Evolutionary conservation across 768 basidiomycete genomes (phyloP).

Genomic region (Boletus bicolor): DNA sequence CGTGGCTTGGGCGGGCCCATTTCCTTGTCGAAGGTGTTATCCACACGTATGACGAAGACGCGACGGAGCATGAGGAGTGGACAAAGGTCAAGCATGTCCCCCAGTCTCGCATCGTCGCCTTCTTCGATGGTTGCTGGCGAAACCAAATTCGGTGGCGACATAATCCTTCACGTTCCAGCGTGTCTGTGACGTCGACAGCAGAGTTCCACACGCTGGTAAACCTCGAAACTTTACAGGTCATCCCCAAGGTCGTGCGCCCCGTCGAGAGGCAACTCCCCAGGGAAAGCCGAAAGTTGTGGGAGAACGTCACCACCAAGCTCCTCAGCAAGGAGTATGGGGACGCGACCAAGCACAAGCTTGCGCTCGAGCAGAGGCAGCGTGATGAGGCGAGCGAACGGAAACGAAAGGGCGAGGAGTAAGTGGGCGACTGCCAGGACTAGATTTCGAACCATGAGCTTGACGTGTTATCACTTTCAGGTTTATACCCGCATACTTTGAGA

Average conservation of each 20-base stretch:
- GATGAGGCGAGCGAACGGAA: conserved; percentile 87
- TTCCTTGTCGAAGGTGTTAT: conserved; percentile 88
- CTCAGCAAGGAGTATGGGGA: conserved; percentile 84
- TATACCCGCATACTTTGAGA: conserved; percentile 72
- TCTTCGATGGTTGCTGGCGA: conserved; percentile 88
- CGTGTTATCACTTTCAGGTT: conserved; percentile 44
- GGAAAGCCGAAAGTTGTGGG: conserved; percentile 90
- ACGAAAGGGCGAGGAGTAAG: conserved; percentile 73
- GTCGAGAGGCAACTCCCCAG: conserved; percentile 70
- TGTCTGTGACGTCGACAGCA: conserved; percentile 39
- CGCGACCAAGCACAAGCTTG: conserved; percentile 88
- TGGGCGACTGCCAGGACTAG: conserved; percentile 18
- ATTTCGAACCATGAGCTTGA: background rate
- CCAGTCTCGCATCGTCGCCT: conserved; percentile 66
- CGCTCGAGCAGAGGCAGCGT: conserved; percentile 90
- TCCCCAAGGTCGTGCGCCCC: conserved; percentile 86
- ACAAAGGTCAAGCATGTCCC: conserved; percentile 91
- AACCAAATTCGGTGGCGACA: conserved; percentile 78
- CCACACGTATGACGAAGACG: conserved; percentile 70
- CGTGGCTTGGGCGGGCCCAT: conserved; percentile 87
- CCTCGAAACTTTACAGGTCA: conserved; percentile 58
- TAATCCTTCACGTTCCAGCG: conserved; percentile 46
- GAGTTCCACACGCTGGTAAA: conserved; percentile 76
- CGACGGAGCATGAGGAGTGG: conserved; percentile 66
- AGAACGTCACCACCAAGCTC: conserved; percentile 70